Percentiles rank a stretch among this genome's conserved stretches.
phyloP scores from a whole-genome alignment of 2,329 filamentous ascomycete species.

The Berkeleyomyces rouxiae region DNA sequence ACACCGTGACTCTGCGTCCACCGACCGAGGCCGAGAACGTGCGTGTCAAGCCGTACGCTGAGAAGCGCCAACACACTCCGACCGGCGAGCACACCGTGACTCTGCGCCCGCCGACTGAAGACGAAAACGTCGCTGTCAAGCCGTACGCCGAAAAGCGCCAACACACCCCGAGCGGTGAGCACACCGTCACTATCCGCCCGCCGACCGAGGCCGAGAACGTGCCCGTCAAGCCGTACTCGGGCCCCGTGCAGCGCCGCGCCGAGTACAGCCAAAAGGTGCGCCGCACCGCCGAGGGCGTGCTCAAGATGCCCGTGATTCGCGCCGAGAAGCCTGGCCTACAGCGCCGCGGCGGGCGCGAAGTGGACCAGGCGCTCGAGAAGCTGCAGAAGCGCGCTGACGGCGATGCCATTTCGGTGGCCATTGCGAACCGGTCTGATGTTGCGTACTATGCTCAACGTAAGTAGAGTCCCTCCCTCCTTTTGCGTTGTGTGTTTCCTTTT shows the following conservation, averaged over 20 bases:
- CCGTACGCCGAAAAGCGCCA: constrained; percentile 1
- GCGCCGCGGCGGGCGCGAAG: constrained; percentile 19
- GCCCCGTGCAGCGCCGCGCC: not conserved
- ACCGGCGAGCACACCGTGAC: constrained; percentile 3
- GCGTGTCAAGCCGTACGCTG: constrained; percentile 3
- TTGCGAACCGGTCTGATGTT: constrained; percentile 35
- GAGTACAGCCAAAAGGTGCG: constrained; percentile 4
- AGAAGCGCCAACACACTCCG: not conserved
- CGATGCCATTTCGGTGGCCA: constrained; percentile 25
- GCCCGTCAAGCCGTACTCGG: constrained; percentile 3
- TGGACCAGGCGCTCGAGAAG: constrained; percentile 8
- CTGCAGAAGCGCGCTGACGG: constrained; percentile 6
- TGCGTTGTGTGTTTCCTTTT: not conserved
- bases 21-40: constrained; percentile 10
- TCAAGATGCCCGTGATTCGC: constrained; percentile 20
- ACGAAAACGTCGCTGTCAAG: constrained; percentile 7
- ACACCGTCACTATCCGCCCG: constrained; percentile 8
- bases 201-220: constrained; percentile 10
- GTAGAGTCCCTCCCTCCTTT: constrained; percentile 11
- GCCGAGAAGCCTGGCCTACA: constrained; percentile 21
- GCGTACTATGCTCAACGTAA: constrained; percentile 36
- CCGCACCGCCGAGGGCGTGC: constrained; percentile 13
- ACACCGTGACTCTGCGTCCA: constrained; percentile 8
- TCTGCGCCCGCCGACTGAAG: constrained; percentile 10
- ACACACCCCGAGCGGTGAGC: not conserved